Evolutionary conservation across 352 stramenopile species (phyloP), one percentile per base, ranked within the genome.

Genomic region (Pythium biforme): DNA sequence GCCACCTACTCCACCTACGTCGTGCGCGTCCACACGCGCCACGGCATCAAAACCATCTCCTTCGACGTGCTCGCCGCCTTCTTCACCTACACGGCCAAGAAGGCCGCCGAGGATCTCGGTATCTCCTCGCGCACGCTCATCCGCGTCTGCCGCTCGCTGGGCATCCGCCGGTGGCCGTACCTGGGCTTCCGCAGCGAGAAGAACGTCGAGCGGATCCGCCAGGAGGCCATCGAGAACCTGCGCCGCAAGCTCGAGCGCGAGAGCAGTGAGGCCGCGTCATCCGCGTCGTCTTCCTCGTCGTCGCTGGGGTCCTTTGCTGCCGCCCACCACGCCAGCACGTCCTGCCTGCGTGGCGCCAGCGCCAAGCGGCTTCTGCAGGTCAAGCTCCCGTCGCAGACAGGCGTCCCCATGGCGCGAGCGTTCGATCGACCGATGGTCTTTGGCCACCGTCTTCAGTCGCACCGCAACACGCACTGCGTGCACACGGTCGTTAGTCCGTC

Each of bases 41-140:
- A 48, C 56, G 72, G 19, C 41, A 91, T 91, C 73, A 88, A 86
- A 52, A 91, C 82, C n/a, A 69, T 91, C 50, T 88, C 82, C 3
- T 91, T 91, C 59, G 77, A 91, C 55, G 47, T 82, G 22, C 76
- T 91, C 1, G 79, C 82, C 17, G 61, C 74, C 4, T 82, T 88
- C 59, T 91, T 91, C 73, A 88, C 77, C 10, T 79, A 74, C 50
- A 91, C 82, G 0, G 82, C 82, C 49, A 91, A 91, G 63, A 88
- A 88, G 73, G 82, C 82, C 17, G 82, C 82, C 6, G 79, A 89
- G 58, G 73, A 86, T 39, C 78, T 91, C 22, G 82, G 82, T 11
- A 91, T 91, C 73, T 88, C 77, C 50, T 89, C 79, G 37, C 82
- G 82, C 59, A 89, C 82, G 31, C 79, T 91, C 66, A 91, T 91